Evolutionary conservation across 2,329 filamentous ascomycete species (phyloP).

Genomic region (Xylariales sp.): DNA sequence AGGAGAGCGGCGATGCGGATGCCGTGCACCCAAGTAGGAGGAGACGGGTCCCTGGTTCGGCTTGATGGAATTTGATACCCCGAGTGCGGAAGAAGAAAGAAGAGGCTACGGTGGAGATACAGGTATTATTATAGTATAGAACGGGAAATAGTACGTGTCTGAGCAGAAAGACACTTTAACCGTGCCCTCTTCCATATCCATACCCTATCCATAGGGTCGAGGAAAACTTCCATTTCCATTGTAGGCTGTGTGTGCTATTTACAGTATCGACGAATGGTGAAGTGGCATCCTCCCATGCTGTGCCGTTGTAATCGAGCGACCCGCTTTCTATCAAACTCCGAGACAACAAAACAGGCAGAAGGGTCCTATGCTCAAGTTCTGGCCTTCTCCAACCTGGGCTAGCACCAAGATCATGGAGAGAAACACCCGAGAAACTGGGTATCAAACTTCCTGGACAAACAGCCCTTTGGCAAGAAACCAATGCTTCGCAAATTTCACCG

Average conservation of each 20-base stretch:
- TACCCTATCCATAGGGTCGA: not conserved
- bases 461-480: constrained; percentile 35
- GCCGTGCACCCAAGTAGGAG: constrained; percentile 66
- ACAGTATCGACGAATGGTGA: constrained; percentile 45
- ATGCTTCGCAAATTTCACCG: constrained; percentile 39
- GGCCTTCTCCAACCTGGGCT: constrained; percentile 39
- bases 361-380: constrained; percentile 34
- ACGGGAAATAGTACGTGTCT: not conserved
- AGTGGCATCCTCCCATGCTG: constrained; percentile 36
- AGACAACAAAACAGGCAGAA: constrained; percentile 23
- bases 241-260: constrained; percentile 46
- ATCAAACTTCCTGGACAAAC: constrained; percentile 37
- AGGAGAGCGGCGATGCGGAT: constrained; percentile 42
- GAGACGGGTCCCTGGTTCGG: constrained; percentile 43
- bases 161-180: not conserved
- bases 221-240: constrained; percentile 42
- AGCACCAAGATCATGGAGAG: constrained; percentile 40
- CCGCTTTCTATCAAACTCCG: constrained; percentile 37
- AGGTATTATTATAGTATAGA: not conserved
- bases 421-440: constrained; percentile 34
- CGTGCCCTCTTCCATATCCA: not conserved
- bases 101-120: not conserved
- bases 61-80: constrained; percentile 29
- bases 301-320: constrained; percentile 38
- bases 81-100: not conserved